phyloP scores from a whole-genome alignment of 805 yeast genomes.

The Suhomyces emberorum region DNA sequence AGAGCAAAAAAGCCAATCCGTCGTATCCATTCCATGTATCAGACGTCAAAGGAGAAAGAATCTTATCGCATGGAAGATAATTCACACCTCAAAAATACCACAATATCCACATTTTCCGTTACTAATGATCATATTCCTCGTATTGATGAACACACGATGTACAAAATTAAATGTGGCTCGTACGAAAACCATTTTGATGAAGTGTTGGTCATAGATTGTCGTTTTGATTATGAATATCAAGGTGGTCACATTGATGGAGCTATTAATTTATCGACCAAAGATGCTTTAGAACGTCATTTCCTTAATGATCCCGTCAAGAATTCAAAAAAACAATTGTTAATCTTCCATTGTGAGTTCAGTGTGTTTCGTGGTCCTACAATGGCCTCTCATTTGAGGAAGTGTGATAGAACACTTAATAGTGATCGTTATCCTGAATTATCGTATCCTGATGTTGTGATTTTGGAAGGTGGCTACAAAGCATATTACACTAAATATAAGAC shows the following conservation, averaged over 20 bases:
- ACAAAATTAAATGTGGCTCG: slow-evolving; percentile 54
- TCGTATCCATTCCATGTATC: slow-evolving; percentile 69
- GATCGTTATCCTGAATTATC: slow-evolving; percentile 75
- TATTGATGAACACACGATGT: slow-evolving; percentile 56
- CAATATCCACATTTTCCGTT: slow-evolving; percentile 27
- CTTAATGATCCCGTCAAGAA: slow-evolving; percentile 7
- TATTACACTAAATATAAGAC: slow-evolving; percentile 60
- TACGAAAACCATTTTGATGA: slow-evolving; percentile 51
- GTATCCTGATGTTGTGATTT: slow-evolving; percentile 84
- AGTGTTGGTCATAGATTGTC: slow-evolving; percentile 71
- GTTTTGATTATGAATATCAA: slow-evolving; percentile 85
- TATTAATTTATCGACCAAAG: slow-evolving; percentile 67
- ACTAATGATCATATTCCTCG: slow-evolving; percentile 65
- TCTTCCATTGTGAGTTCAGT: slow-evolving; percentile 95
- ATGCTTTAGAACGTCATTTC: slow-evolving; percentile 53
- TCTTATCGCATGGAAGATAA: slow-evolving; percentile 25
- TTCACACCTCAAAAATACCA: slow-evolving; percentile 28
- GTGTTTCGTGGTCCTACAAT: slow-evolving; percentile 91
- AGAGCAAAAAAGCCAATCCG: slow-evolving; percentile 36
- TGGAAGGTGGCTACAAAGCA: slow-evolving; percentile 87
- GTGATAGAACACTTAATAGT: slow-evolving; percentile 73
- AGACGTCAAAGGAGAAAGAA: slow-evolving; percentile 38
- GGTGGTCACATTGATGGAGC: slow-evolving; percentile 94
- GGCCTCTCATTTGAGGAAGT: slow-evolving; percentile 80
- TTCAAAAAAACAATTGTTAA: slow-evolving; percentile 44